These are phyloP conservation scores for Colletotrichum magnum DNA, from an alignment of 2,329 filamentous ascomycete genomes.

Conservation along the genomic window DNA sequence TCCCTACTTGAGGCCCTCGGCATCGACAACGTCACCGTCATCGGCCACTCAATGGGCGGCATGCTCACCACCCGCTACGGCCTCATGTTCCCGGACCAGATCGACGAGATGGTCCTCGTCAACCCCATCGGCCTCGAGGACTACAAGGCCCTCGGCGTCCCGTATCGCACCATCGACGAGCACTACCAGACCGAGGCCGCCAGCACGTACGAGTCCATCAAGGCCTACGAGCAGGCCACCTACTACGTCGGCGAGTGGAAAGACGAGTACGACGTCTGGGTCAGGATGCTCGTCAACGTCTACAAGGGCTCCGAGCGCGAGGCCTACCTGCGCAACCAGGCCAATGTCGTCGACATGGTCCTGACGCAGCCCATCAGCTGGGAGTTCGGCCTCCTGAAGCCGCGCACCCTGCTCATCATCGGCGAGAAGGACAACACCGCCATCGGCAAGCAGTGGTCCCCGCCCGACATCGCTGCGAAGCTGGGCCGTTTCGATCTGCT, in stretches of 20 bases:
- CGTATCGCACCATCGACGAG: constrained; percentile 59
- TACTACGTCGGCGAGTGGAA: constrained; percentile 66
- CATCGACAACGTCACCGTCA: constrained; percentile 59
- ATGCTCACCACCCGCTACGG: constrained; percentile 67
- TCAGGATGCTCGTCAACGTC: constrained; percentile 67
- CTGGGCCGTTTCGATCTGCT: constrained; percentile 66
- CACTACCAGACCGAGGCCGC: constrained; percentile 54
- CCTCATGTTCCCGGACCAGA: constrained; percentile 62
- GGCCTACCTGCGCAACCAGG: constrained; percentile 62
- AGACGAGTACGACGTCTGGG: constrained; percentile 66
- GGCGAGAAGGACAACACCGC: constrained; percentile 68
- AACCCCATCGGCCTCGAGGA: constrained; percentile 69
- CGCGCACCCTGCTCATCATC: constrained; percentile 63
- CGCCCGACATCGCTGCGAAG: constrained; percentile 57
- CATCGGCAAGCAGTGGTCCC: constrained; percentile 67
- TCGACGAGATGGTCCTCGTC: constrained; percentile 62
- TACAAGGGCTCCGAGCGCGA: constrained; percentile 61
- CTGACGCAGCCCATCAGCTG: constrained; percentile 66
- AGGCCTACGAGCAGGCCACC: constrained; percentile 60
- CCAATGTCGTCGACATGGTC: constrained; percentile 68
- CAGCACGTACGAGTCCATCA: constrained; percentile 60
- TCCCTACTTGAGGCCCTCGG: constrained; percentile 60
- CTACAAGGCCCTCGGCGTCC: constrained; percentile 64
- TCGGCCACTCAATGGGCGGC: constrained; percentile 70
- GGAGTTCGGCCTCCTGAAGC: constrained; percentile 61